Percentiles rank a stretch among this genome's conserved stretches.
Evolutionary conservation across 441 rosid genomes (phyloP).

Genomic region (Hura crepitans): DNA sequence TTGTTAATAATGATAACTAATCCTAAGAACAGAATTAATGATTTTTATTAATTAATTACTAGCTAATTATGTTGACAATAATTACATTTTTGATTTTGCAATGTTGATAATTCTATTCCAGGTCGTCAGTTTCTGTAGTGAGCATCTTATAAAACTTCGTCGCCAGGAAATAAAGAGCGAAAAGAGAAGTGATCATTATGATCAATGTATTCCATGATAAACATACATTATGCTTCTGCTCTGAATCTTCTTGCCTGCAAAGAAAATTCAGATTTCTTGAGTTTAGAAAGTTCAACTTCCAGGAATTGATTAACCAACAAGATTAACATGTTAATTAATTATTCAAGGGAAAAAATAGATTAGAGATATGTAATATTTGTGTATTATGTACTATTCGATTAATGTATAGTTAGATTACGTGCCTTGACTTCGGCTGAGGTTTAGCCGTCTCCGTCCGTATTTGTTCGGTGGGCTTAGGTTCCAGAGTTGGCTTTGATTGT

Average conservation of each 20-base stretch:
- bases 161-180: slow-evolving; percentile 34
- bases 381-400: background rate
- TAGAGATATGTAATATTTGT: background rate
- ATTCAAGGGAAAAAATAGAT: background rate
- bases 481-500: slow-evolving; percentile 11
- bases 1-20: no score
- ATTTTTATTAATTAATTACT: no score
- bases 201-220: slow-evolving; percentile 22
- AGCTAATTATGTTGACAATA: no score
- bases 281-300: background rate
- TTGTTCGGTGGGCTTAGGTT: slow-evolving; percentile 13
- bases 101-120: background rate
- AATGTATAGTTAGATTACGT: slow-evolving; percentile 2
- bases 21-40: no score
- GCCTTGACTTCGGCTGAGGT: no score
- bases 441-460: background rate
- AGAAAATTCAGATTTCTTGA: background rate
- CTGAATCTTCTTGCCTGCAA: slow-evolving; percentile 24
- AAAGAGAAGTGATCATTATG: slow-evolving; percentile 27
- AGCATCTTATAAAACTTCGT: slow-evolving; percentile 34
- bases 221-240: background rate
- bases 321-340: background rate
- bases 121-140: background rate
- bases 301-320: background rate
- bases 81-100: background rate